phyloP scores from a whole-genome alignment of 2,329 filamentous ascomycete species.

The Fusarium sp. region DNA sequence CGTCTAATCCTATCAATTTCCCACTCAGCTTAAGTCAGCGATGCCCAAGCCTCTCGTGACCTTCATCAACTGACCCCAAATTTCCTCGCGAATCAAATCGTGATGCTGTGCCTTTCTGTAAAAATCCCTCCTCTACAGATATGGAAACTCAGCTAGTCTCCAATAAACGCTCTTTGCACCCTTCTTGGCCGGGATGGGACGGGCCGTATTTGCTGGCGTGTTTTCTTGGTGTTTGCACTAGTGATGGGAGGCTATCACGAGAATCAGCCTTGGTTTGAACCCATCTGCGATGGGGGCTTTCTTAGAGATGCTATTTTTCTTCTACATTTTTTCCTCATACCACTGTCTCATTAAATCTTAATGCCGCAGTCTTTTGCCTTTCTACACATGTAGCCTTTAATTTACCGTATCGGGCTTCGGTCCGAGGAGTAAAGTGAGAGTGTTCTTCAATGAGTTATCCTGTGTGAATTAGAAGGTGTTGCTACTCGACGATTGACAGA shows the following conservation, averaged over 20 bases:
- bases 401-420: neutral
- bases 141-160: slow-evolving; percentile 4
- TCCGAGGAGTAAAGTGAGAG: neutral
- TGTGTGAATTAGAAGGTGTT: neutral
- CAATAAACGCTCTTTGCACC: neutral
- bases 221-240: slow-evolving; percentile 10
- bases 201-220: slow-evolving; percentile 30
- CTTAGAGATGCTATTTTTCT: neutral
- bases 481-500: neutral
- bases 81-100: slow-evolving; percentile 31
- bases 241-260: slow-evolving; percentile 12
- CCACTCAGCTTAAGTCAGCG: slow-evolving; percentile 25
- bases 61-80: slow-evolving; percentile 36
- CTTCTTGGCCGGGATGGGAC: slow-evolving; percentile 37
- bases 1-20: slow-evolving; percentile 13
- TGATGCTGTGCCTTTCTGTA: slow-evolving; percentile 6
- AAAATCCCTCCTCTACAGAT: slow-evolving; percentile 15
- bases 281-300: slow-evolving; percentile 1
- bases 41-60: slow-evolving; percentile 25
- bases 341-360: no score
- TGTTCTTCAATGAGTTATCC: neutral
- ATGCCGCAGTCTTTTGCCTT: no score
- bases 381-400: neutral
- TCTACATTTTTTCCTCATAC: no score
- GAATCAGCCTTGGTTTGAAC: slow-evolving; percentile 33